Evolutionary conservation across 768 basidiomycete species (phyloP).

Genomic region (Jaapia argillacea): DNA sequence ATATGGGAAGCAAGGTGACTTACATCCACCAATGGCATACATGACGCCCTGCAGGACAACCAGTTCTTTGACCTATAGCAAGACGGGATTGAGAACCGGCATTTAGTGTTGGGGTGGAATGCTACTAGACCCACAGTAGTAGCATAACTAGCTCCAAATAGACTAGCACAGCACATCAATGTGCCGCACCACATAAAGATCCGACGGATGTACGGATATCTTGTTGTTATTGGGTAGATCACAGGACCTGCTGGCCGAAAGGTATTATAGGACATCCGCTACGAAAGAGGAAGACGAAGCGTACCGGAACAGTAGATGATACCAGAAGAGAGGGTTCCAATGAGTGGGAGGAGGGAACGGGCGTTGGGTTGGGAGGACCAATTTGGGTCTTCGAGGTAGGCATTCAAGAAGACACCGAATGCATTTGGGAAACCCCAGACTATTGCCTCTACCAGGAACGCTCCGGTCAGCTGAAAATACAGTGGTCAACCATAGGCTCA

Average conservation of each 20-base stretch:
- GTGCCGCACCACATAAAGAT: slow-evolving; percentile 13
- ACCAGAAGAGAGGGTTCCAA: slow-evolving; percentile 18
- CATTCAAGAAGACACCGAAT: slow-evolving; percentile 18
- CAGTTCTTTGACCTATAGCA: slow-evolving; percentile 5
- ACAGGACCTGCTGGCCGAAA: slow-evolving; percentile 14
- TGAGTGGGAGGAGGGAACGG: slow-evolving; percentile 13
- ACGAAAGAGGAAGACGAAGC: neutral
- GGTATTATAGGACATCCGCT: neutral
- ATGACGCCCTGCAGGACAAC: slow-evolving; percentile 17
- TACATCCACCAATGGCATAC: slow-evolving; percentile 19
- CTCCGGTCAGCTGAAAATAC: slow-evolving; percentile 11
- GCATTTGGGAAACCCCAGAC: slow-evolving; percentile 22
- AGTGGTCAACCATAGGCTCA: neutral
- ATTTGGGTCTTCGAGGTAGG: slow-evolving; percentile 14
- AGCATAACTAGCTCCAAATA: slow-evolving; percentile 19
- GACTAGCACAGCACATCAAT: slow-evolving; percentile 13
- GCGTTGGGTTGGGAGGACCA: slow-evolving; percentile 10
- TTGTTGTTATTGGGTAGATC: slow-evolving; percentile 13
- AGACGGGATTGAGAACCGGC: too few relatives aligned
- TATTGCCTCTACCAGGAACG: slow-evolving; percentile 18
- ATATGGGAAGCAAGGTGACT: neutral
- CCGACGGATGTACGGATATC: slow-evolving; percentile 15
- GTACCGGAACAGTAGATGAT: slow-evolving; percentile 17
- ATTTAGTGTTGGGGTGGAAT: neutral
- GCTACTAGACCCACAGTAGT: slow-evolving; percentile 8